These are phyloP conservation scores for Zygoascus meyerae DNA, from an alignment of 1,139 yeast species.

Conservation along the genomic window DNA sequence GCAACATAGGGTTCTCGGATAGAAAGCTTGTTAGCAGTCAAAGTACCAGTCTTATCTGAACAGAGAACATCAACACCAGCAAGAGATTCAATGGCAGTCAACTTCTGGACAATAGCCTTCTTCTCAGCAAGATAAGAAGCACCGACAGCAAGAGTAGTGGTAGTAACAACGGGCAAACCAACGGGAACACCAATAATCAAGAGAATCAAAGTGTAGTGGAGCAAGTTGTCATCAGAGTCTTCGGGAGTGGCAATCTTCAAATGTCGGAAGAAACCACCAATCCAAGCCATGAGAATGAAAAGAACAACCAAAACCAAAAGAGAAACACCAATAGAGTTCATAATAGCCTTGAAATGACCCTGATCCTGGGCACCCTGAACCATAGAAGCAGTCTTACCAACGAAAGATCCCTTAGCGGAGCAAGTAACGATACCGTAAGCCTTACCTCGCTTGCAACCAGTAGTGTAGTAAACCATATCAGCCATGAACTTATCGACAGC, in stretches of 20 bases:
- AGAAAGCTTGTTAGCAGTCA: slow-evolving; percentile 81
- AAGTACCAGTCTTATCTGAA: slow-evolving; percentile 94
- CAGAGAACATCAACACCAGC: slow-evolving; percentile 93
- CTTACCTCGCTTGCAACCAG: slow-evolving; percentile 77
- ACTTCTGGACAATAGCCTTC: slow-evolving; percentile 87
- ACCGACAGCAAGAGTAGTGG: slow-evolving; percentile 96
- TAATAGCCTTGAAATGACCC: slow-evolving; percentile 78
- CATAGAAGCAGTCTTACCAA: slow-evolving; percentile 73
- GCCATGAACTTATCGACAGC: slow-evolving; percentile 72
- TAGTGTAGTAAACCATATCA: slow-evolving; percentile 66
- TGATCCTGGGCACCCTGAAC: slow-evolving; percentile 70
- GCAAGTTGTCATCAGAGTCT: slow-evolving; percentile 39
- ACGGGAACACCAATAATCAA: slow-evolving; percentile 94
- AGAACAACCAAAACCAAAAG: slow-evolving; percentile 65
- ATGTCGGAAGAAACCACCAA: slow-evolving; percentile 75
- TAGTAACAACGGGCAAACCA: slow-evolving; percentile 91
- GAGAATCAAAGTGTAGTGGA: slow-evolving; percentile 76
- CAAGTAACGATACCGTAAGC: slow-evolving; percentile 69
- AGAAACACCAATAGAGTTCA: slow-evolving; percentile 75
- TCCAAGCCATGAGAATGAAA: slow-evolving; percentile 67
- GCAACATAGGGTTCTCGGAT: slow-evolving; percentile 59
- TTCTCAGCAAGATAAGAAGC: slow-evolving; percentile 91
- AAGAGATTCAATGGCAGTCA: slow-evolving; percentile 85
- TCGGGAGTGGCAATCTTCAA: slow-evolving; percentile 55
- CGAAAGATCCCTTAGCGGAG: slow-evolving; percentile 66